Base-by-base conservation (phyloP, 2,329 filamentous ascomycete genomes). In the Chlorencoelia australis region DNA sequence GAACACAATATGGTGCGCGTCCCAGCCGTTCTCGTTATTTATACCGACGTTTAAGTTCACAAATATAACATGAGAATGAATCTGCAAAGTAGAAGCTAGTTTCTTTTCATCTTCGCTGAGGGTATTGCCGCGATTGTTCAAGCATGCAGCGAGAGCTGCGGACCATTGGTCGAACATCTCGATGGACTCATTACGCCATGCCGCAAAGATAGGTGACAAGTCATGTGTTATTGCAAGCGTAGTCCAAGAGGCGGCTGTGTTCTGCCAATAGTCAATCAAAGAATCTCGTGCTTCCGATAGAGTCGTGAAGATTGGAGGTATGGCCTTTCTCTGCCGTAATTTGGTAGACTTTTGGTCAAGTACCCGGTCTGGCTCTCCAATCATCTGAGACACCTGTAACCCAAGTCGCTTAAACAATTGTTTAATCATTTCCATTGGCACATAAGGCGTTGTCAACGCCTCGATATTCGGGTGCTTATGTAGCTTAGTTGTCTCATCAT, bases 41-140 rank as follows among this genome's bases (percentile, higher is more conserved):
- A 4, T 16, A 4, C 27, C 13, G 15, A 39, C 26, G 13, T 26
- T 22, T 4, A 32, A 14, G 18, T 39, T 26, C 14, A 29, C 20
- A 14, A 39, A 35, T 1, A 71, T 37, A 57, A 67, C 41, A 67
- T 65, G 50, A 62, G 69, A 69, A 39, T 66, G 67, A 67, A 77
- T 76, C 44, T 74, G 72, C 9, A 78, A 57, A 11, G 72, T 69
- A 2, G 68, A 64, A 36, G 75, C 73, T 25, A 65, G 71, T 1
- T 67, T 65, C 47, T 69, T 70, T 41, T 74, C 67, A 28, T 59
- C 62, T 40, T 56, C 65, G 27, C 71, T 63, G 2, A 62, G 60
- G 0, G 66, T 66, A 7, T 59, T 60, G 19, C 26, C 16, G 9
- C 71, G 65, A 2, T 65, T 63, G 4, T 54, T 50, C 28, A 77